Base-by-base conservation (phyloP, 1,139 yeast species). In the Scheffersomyces illinoinensis region DNA sequence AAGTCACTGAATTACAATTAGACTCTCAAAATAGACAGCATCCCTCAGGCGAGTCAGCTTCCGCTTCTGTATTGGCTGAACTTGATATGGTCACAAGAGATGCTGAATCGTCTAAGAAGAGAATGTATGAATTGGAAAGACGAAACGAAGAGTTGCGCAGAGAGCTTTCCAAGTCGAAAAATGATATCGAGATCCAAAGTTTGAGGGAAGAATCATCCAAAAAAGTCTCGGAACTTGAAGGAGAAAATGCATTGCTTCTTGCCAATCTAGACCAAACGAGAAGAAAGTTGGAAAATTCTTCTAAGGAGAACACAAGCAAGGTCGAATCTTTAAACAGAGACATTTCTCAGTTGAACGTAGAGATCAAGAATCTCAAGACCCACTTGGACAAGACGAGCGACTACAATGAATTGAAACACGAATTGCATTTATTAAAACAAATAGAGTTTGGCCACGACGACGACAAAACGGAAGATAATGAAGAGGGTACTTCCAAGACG, bases 341-440 rank as follows among this genome's bases (percentile, higher is more conserved):
- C 62, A 68, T 82, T 4, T 68, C 71, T 1, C 81, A 82, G 53
- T 75, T 86, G 65, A 76, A 75, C 18, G 72, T 74, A 18, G 96
- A 90, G 67, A 73, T 86, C 43, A 78, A 76, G 14, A 71, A 75
- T 39, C 76, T 90, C 62, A 84, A 85, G 65, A 71, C 69, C 57
- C 81, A 82, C 58, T 69, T 87, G 53, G 76, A 75, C 2, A 72
- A 74, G 52, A 82, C 85, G 47, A 75, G 79, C 3, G 93, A 89
- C 69, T 93, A 93, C 71, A 93, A 90, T 57, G 92, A 90, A 63
- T 73, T 93, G 55, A 92, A 91, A 71, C 84, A 84, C 56, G 97
- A 93, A 68, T 76, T 93, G 60, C 84, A 82, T 21, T 84, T 92
- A 33, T 73, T 93, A 61, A 87, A 91, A 68, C 88, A 87, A 62